Evolutionary conservation across 805 yeast species (phyloP), one percentile per base, ranked within the genome.

Genomic region (Saccharomyces paradoxus): DNA sequence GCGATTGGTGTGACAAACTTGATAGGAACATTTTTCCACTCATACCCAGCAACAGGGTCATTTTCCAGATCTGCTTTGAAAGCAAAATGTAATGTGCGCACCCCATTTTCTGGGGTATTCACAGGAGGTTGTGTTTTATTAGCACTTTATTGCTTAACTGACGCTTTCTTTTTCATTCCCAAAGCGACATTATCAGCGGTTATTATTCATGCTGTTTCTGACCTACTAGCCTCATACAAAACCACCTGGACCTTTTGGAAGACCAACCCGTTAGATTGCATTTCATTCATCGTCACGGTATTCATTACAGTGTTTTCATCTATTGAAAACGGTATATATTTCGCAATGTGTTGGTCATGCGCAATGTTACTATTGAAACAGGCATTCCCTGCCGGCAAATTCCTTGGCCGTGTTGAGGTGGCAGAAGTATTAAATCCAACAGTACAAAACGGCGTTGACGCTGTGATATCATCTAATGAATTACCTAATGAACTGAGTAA

Each of bases 21-120:
- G 69, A 77, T 91, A 62, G 97, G 97, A 61, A 89, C 96, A 24
- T 89, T 90, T 68, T 91, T 91, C 80, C 79, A 82, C 65, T 96
- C 97, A 7, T 91, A 91, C 70, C 97, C 97, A 9, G 90, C 96
- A 7, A 91, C 97, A 3, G 97, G 97, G 48, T 91, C 97, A 1
- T 91, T 91, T 71, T 87, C 96, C 21, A 84, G 97, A 76, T 87
- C 96, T 48, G 97, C 97, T 9, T 79, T 91, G 64, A 91, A 92
- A 73, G 85, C 96, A 50, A 91, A 91, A 73, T 91, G 96, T 79
- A 96, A 96, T 68, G 97, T 91, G 49, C 81, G 90, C 67, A 91
- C 97, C 22, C 97, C 97, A 32, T 75, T 91, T 57, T 95, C 96
- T 48, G 96, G 97, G 73, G 77, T 89, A 46, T 87, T 84, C 71